Base-by-base conservation (phyloP, 495 filamentous ascomycete genomes). In the Trypethelium eluteriae region DNA sequence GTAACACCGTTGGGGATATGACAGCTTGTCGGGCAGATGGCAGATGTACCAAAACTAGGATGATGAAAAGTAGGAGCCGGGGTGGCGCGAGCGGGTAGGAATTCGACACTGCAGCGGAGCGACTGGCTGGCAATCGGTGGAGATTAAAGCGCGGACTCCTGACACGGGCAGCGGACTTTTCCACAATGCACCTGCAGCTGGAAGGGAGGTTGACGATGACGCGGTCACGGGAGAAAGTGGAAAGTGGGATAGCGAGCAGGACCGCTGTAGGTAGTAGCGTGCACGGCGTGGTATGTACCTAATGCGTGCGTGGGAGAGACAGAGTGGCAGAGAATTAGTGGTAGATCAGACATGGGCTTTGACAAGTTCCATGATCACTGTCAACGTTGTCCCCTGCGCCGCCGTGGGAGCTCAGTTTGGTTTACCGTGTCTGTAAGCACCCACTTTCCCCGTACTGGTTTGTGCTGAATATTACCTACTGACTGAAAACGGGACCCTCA, bases 361-460 rank as follows among this genome's bases (percentile, higher is more conserved):
- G 53, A 59, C 53, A 59, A 59, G 53, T 59, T 59, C 53, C 53
- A 53, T 18, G 10, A 53, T 11, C 12, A 53, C 11, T 32, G 14
- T 44, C 7, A 44, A 44, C 41, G 7, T 44, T 44, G 25, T 4
- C 53, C 32, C 7, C 32, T 59, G 36, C 18, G 10, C 7, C 25
- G 36, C 7, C 25, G 25, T 25, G 25, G 14, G 16, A 25, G 49
- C 49, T 53, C 32, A 32, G 25, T n/a, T 18, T 32, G 53, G 53
- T 59, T 59, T 59, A 59, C 53, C 53, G 53, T 59, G 53, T 59
- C 53, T 59, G 53, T 59, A 59, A 3, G 7, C 2, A 44, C 14
- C 41, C 41, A 14, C 14, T 25, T 25, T 25, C 25, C 25, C 25
- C 25, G 25, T 25, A 25, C 25, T 25, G 25, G 49, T 36, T 34